Conservation (phyloP, 2,329 filamentous ascomycete species). For the Corinectria fuckeliana region DNA sequence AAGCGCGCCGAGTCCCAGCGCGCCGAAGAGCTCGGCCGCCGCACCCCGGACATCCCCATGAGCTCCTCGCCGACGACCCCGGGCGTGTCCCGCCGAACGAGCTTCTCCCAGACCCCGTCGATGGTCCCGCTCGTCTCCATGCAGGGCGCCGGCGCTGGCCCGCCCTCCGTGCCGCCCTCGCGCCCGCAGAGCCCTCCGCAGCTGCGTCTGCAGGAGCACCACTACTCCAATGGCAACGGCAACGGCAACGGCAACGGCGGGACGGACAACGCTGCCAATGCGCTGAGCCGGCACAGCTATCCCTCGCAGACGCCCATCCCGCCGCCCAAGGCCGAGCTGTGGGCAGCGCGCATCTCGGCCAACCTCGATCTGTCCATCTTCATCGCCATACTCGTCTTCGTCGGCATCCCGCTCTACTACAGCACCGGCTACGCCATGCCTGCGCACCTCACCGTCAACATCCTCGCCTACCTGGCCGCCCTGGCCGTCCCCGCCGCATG, state of each 20-base stretch:
- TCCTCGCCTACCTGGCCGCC: conserved; percentile 60
- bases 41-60: conserved; percentile 55
- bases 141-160: conserved; percentile 25
- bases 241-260: conserved; percentile 24
- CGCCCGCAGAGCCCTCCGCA: conserved; percentile 37
- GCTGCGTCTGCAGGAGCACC: conserved; percentile 39
- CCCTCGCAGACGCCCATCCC: conserved; percentile 50
- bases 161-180: conserved; percentile 27
- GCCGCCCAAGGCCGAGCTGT: conserved; percentile 54
- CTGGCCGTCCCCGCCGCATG: conserved; percentile 55
- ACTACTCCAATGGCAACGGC: conserved; percentile 30
- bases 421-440: conserved; percentile 58
- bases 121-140: conserved; percentile 28
- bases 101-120: conserved; percentile 35
- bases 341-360: conserved; percentile 54
- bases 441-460: conserved; percentile 52
- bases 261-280: conserved; percentile 27
- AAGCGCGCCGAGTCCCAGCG: conserved; percentile 59
- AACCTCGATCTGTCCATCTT: conserved; percentile 57
- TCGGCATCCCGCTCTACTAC: conserved; percentile 64
- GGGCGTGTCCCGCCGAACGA: conserved; percentile 32
- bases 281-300: conserved; percentile 30
- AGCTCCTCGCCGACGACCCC: conserved; percentile 34
- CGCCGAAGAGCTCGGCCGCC: conserved; percentile 52
- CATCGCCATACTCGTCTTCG: conserved; percentile 51